Evolutionary conservation across 73 alveolate species (phyloP), one percentile per base, ranked within the genome.

Genomic region (Paramecium primaurelia): DNA sequence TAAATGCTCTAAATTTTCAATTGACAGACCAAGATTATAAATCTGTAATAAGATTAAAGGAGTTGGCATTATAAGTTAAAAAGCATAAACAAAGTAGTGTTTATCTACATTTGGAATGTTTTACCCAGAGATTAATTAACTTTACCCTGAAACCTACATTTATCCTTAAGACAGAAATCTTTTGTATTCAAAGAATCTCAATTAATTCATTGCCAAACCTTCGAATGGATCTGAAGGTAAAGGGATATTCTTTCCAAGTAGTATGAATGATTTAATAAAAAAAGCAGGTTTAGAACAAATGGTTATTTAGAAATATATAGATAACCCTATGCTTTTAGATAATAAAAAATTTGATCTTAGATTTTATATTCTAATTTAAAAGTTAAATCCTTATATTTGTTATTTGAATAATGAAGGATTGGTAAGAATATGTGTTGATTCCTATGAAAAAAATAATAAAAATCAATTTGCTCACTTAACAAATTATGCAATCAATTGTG

Each of bases 331-430:
- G 92, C 96, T 96, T 36, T 58, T 98, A 38, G 92, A 91, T 68
- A 97, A 97, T 37, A 96, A 92, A 73, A 98, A 98, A 93, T 98
- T 97, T 92, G 99, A 98, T 95, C 92, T 98, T 40, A 94, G 99
- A 86, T 88, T 98, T 83, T 98, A 98, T 92, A 98, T 97, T 30
- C 94, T 97, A 38, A 95, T 98, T 42, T 95, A 98, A 40, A 87
- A 97, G 84, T 95, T 93, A 92, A 97, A 97, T 36, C 99, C 99
- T 2, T 86, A 95, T 45, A 73, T 97, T 59, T 88, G 97, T 34
- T 98, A 96, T 92, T 94, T 98, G 59, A 96, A 95, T 93, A 91
- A 96, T 90, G 98, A 98, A 94, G 99, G 99, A 1, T 88, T 98
- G 36, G 99, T 95, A 1, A 87, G 99, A 88, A 94, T 98, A 95